These are phyloP conservation scores for Irpex rosettiformis DNA, from an alignment of 1,284 basidiomycete genomes.

Conservation along the genomic window DNA sequence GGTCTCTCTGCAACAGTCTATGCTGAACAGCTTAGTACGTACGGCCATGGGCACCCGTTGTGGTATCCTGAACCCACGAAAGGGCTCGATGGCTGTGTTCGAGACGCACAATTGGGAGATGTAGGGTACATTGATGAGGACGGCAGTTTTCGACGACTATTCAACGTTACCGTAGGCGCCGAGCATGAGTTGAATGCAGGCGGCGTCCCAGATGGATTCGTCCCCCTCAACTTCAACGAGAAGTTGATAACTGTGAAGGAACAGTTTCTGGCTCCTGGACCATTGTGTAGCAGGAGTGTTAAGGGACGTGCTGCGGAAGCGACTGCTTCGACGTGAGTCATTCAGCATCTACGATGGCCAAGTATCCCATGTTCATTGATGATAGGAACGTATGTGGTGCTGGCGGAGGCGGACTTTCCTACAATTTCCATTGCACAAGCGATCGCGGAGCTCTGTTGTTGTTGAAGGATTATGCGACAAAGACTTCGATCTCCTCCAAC, in stretches of 20 bases:
- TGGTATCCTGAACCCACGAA: background rate
- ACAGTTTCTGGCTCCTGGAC: background rate
- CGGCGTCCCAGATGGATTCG: conserved; percentile 16
- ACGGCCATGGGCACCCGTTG: background rate
- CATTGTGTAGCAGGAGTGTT: background rate
- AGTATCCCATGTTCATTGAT: background rate
- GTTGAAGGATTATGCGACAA: background rate
- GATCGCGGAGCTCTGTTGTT: background rate
- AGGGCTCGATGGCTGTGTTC: background rate
- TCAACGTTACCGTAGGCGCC: conserved; percentile 5
- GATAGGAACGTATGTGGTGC: background rate
- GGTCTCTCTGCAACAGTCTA: background rate
- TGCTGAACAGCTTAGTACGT: background rate
- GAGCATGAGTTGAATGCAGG: conserved; percentile 18
- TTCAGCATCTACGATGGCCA: background rate
- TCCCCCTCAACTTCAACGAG: background rate
- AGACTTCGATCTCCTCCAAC: background rate
- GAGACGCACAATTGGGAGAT: background rate
- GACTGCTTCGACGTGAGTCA: background rate
- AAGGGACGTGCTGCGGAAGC: background rate
- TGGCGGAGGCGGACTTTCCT: background rate
- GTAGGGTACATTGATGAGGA: background rate
- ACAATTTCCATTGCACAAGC: background rate
- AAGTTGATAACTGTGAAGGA: background rate
- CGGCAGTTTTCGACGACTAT: background rate